A percentile compares a stretch with the other conserved stretches of the same genome.
phyloP scores from a whole-genome alignment of 345 rosid species.

The Corchorus olitorius region DNA sequence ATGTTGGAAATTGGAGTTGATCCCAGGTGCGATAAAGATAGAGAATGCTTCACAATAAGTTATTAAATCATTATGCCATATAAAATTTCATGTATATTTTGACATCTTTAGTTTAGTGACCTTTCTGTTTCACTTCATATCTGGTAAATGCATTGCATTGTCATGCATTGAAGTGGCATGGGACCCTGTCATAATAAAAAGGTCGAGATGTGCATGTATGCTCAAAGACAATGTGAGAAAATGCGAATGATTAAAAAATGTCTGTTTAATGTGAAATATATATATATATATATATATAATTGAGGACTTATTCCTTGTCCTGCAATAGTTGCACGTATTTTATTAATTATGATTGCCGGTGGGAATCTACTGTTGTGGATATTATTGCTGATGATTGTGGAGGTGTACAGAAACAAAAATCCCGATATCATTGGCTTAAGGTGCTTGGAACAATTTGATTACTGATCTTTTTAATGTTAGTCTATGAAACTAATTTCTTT shows the following conservation, averaged over 20 bases:
- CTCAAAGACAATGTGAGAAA: no score
- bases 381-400: conserved; percentile 87
- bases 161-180: background rate
- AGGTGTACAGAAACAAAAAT: conserved; percentile 79
- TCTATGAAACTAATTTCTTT: background rate
- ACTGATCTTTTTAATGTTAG: conserved; percentile 5
- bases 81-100: no score
- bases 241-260: no score
- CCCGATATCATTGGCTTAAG: conserved; percentile 96
- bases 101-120: no score
- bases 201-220: background rate
- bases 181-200: background rate
- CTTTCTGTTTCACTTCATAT: background rate
- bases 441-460: conserved; percentile 39
- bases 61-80: background rate
- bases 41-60: conserved; percentile 12
- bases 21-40: background rate
- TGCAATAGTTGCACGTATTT: background rate
- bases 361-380: conserved; percentile 88
- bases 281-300: conserved; percentile 20
- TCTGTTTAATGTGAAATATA: background rate
- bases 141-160: background rate
- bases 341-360: conserved; percentile 39
- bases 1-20: background rate
- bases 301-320: background rate